Base-by-base conservation (phyloP, 2,329 filamentous ascomycete genomes). In the Coniochaeta hoffmannii region DNA sequence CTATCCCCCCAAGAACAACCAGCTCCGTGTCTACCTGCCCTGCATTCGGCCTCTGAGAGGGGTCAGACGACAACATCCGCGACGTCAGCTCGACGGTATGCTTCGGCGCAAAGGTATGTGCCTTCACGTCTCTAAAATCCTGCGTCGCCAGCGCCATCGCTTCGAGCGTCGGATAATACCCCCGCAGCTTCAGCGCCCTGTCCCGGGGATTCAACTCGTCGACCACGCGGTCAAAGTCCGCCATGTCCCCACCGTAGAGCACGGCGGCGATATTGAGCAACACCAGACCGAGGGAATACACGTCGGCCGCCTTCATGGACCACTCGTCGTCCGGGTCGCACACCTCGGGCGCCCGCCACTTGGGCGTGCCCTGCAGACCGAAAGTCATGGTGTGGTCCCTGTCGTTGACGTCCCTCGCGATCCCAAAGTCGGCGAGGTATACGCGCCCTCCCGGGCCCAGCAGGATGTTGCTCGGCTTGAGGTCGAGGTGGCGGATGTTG, bases 401-500 rank as follows among this genome's bases (percentile, higher is more conserved):
- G 41, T 71, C 71, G 51, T 70, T 71, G 14, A 78, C 73, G 51
- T 78, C 75, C 53, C 70, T 67, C 12, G 76, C 74, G 24, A 78
- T 76, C 34, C 75, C 76, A 64, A 78, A 78, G 60, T 78, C 76
- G 22, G 75, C 73, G 14, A 78, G 66, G 56, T 77, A 77, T 9
- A 78, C 75, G 9, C 72, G 68, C 6, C 71, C 71, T n/a, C n/a
- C n/a, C 1, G 74, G 68, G 55, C 70, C 73, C 8, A 78, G 65
- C 2, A 78, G 67, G 53, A 78, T 76, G 53, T 78, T 78, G 34
- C 69, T 71, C 1, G 76, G 76, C 57, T 78, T 78, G 34, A 79
- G 70, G 54, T 78, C 74, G 4, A 75, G 69, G 59, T 78, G 75
- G 22, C 76, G 68, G 12, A 78, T 71, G 17, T 71, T 65, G 50